Percentiles rank a stretch among this genome's conserved stretches.
These are phyloP conservation scores for Aspergillus tanneri DNA, from an alignment of 2,329 filamentous ascomycete genomes.

Conservation along the genomic window DNA sequence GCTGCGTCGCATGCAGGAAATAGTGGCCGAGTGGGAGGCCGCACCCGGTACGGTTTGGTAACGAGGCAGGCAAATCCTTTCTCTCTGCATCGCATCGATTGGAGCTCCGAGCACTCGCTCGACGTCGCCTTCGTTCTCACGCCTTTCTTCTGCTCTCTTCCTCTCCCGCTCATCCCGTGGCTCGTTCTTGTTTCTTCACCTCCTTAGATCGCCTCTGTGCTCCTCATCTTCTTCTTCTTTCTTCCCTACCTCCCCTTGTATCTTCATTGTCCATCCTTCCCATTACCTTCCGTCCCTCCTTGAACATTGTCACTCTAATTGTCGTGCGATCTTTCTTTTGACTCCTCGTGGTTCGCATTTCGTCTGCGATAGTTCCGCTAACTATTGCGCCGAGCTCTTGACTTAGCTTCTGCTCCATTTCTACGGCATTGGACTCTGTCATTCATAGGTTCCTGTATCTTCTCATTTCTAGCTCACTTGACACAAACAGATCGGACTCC, in stretches of 20 bases:
- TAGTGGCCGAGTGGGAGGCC: slow-evolving; percentile 2
- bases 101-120: slow-evolving; percentile 21
- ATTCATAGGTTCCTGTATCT: slow-evolving; percentile 40
- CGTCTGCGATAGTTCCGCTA: slow-evolving; percentile 1
- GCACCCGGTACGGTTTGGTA: slow-evolving; percentile 13
- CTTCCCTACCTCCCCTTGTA: slow-evolving; percentile 17
- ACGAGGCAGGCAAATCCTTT: slow-evolving; percentile 15
- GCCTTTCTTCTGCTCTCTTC: slow-evolving; percentile 10
- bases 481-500: slow-evolving; percentile 35
- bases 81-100: slow-evolving; percentile 19
- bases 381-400: neutral
- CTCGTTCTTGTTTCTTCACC: slow-evolving; percentile 15
- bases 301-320: too few species aligned
- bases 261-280: slow-evolving; percentile 9
- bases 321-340: neutral
- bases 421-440: slow-evolving; percentile 19
- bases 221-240: slow-evolving; percentile 18
- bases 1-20: too few species aligned
- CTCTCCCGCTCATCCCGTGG: slow-evolving; percentile 13
- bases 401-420: neutral
- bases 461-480: slow-evolving; percentile 40
- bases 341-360: neutral
- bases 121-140: slow-evolving; percentile 15
- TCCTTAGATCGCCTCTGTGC: slow-evolving; percentile 14
- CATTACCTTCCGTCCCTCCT: slow-evolving; percentile 1